Conservation (phyloP, 129 eudicot species). For the Saposhnikovia divaricata region DNA sequence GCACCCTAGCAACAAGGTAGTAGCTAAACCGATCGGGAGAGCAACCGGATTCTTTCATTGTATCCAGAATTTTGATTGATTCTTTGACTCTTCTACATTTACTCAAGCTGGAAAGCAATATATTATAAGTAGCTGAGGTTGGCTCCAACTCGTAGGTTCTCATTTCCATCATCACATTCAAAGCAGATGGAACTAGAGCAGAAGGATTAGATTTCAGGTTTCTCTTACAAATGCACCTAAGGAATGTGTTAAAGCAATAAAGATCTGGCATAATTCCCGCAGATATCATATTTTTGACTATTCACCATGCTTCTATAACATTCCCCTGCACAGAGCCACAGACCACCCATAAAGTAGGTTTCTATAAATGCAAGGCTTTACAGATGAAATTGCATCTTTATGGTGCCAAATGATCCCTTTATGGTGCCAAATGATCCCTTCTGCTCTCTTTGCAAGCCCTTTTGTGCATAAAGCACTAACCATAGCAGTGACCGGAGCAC, state of each 20-base stretch:
- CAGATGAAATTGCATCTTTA: constrained; percentile 39
- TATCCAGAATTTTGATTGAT: constrained; percentile 33
- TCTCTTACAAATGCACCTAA: constrained; percentile 46
- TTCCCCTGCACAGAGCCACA: constrained; percentile 34
- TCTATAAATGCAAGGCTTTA: constrained; percentile 43
- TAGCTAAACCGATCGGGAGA: constrained; percentile 59
- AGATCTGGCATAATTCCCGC: constrained; percentile 40
- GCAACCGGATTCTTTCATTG: constrained; percentile 45
- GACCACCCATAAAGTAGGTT: constrained; percentile 53
- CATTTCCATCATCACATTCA: constrained; percentile 60
- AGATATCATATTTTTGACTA: constrained; percentile 50
- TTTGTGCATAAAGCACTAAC: constrained; percentile 48
- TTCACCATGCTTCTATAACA: constrained; percentile 48
- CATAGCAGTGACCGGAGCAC: constrained; percentile 35
- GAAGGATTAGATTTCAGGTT: constrained; percentile 51
- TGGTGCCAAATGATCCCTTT: constrained; percentile 27
- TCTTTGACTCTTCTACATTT: constrained; percentile 60
- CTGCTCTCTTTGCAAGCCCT: constrained; percentile 60
- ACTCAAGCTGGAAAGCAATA: constrained; percentile 48
- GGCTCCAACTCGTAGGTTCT: constrained; percentile 36
- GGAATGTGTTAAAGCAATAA: constrained; percentile 46
- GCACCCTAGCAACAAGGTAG: constrained; percentile 51
- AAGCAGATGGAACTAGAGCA: constrained; percentile 56
- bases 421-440: constrained; percentile 44
- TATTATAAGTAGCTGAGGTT: constrained; percentile 39